Base-by-base conservation (phyloP, 1,284 basidiomycete genomes). In the Rhodotorula sp. region DNA sequence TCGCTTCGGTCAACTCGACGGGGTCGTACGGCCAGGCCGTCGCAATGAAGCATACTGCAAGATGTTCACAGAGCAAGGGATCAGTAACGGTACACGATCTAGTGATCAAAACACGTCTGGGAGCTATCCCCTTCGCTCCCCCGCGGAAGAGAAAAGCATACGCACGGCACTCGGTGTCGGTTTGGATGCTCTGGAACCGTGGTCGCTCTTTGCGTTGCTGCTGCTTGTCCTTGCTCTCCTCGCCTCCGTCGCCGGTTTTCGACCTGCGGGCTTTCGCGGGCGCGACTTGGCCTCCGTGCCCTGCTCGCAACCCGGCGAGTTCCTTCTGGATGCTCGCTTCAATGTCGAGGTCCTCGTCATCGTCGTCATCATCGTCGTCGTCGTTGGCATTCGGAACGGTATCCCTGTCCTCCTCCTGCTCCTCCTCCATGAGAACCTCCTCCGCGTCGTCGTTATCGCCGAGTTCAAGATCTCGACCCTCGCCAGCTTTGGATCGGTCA, bases 11-110 rank as follows among this genome's bases (percentile, higher is more conserved):
- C 14, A 76, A 48, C 59, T 76, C 74, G 59, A 76, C 71, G 19
- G 74, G 74, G 54, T 76, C 74, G 34, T 76, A 71, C 1, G 74
- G 74, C 71, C 71, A 73, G 1, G 71, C 69, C 5, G 61, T 68
- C 6, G 74, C 65, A n/a, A 76, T 69, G 45, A 73, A 76, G 50
- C 65, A 62, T 21, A 76, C 74, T 28, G 28, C 28, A 28, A 28
- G 28, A 28, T 28, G 28, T 28, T 28, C 28, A 28, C 28, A 28
- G 28, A 28, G 28, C 28, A 28, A 28, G 28, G 28, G 28, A 28
- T 28, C 28, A 28, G 28, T 28, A 28, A 28, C 28, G 28, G 28
- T 28, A 28, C 28, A 28, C 28, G 3, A 28, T 28, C 28, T 28
- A 28, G 28, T 28, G 28, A 28, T 28, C 28, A 28, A 28, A 28